These are phyloP conservation scores for Pichia sp. DNA, from an alignment of 1,139 yeast genomes.

Conservation along the genomic window DNA sequence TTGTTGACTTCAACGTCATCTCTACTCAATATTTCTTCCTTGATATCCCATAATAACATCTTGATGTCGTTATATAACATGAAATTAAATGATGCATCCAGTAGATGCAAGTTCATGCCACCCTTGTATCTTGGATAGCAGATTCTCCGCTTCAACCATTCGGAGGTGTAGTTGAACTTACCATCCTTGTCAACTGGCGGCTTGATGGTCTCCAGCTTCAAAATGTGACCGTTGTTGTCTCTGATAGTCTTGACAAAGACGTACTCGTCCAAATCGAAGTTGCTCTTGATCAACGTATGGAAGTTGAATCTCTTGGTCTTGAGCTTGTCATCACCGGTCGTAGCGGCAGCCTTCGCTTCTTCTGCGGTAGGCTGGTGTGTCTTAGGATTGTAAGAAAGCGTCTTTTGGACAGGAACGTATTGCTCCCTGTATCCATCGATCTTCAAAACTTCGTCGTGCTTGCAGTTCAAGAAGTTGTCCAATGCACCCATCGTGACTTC, in stretches of 20 bases:
- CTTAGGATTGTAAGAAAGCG: constrained; percentile 11
- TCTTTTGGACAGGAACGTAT: constrained; percentile 10
- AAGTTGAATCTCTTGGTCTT: constrained; percentile 16
- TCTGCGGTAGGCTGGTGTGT: not conserved
- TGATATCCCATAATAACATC: constrained; percentile 28
- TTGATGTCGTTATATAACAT: constrained; percentile 25
- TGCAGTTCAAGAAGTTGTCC: constrained; percentile 15
- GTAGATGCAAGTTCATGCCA: constrained; percentile 41
- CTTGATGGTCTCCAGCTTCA: constrained; percentile 37
- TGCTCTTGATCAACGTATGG: constrained; percentile 20
- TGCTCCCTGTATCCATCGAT: constrained; percentile 15
- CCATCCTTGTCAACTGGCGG: constrained; percentile 20
- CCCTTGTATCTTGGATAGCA: constrained; percentile 46
- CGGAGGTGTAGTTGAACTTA: constrained; percentile 25
- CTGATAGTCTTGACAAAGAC: constrained; percentile 40
- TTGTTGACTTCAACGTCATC: not conserved
- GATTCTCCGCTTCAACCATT: constrained; percentile 39
- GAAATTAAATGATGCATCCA: constrained; percentile 22
- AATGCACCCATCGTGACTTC: constrained; percentile 13
- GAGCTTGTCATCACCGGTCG: not conserved
- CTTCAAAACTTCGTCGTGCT: constrained; percentile 10
- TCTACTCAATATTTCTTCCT: constrained; percentile 18
- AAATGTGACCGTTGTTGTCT: constrained; percentile 37
- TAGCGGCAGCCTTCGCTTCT: not conserved
- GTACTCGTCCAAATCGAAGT: constrained; percentile 23